Conservation (phyloP, 495 filamentous ascomycete genomes). For the Annulohypoxylon moriforme region DNA sequence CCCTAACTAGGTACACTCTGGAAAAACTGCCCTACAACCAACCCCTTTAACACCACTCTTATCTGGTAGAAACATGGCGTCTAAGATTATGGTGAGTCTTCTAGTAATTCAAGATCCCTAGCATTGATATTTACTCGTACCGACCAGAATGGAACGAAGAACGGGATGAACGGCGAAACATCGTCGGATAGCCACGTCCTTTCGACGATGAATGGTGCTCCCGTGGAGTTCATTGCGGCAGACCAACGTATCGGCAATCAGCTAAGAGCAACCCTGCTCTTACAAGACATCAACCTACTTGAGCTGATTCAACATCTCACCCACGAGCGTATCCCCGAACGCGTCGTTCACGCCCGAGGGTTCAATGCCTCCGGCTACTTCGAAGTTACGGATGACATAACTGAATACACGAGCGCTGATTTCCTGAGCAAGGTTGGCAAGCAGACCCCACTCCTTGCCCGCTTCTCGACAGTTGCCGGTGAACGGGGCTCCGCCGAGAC, state of each 20-base stretch:
- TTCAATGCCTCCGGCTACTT: conserved; percentile 71
- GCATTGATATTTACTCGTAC: too few relatives aligned
- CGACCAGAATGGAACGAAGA: too few relatives aligned
- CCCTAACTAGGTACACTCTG: too few relatives aligned
- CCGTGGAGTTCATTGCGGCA: conserved; percentile 5
- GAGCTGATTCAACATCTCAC: conserved; percentile 77
- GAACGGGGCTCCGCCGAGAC: conserved; percentile 72
- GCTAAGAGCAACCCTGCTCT: conserved; percentile 13
- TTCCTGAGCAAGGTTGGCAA: conserved; percentile 28
- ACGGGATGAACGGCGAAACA: too few relatives aligned
- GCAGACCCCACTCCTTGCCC: conserved; percentile 52
- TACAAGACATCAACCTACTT: conserved; percentile 56
- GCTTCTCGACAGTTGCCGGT: conserved; percentile 74
- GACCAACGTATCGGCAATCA: conserved; percentile 33
- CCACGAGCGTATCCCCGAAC: conserved; percentile 65
- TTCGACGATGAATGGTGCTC: conserved; percentile 12
- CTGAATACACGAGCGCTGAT: conserved; percentile 56
- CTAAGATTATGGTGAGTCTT: too few relatives aligned
- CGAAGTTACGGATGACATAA: conserved; percentile 66
- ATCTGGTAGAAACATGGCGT: too few relatives aligned
- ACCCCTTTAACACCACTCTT: too few relatives aligned
- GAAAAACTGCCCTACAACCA: too few relatives aligned
- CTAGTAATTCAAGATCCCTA: too few relatives aligned
- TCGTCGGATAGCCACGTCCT: too few relatives aligned
- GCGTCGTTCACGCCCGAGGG: conserved; percentile 72